A percentile compares a stretch with the other conserved stretches of the same genome.
phyloP scores from a whole-genome alignment of 306 rosid genomes.

The Inga laurina region DNA sequence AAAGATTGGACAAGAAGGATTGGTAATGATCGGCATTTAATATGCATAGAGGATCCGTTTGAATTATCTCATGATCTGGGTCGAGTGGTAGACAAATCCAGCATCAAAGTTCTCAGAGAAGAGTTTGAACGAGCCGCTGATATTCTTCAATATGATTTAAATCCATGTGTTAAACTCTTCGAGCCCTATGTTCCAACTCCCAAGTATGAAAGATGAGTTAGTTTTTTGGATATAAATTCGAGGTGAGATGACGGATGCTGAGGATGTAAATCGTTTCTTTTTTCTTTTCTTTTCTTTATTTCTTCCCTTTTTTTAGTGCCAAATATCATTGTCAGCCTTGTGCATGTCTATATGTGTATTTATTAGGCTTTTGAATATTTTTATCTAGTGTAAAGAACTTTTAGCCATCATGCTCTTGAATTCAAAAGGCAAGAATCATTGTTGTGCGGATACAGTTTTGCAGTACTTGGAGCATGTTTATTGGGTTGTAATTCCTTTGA shows the following conservation, averaged over 20 bases:
- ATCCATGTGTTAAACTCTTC: slow-evolving; percentile 83
- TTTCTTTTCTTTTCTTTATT: slow-evolving; percentile 4
- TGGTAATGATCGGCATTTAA: slow-evolving; percentile 90
- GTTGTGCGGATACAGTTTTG: slow-evolving; percentile 4
- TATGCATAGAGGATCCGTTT: slow-evolving; percentile 98
- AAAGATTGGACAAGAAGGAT: slow-evolving; percentile 97
- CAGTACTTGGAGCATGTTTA: background rate
- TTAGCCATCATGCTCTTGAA: slow-evolving; percentile 26
- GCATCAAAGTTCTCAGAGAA: slow-evolving; percentile 90
- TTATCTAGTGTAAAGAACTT: slow-evolving; percentile 34
- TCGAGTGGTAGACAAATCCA: slow-evolving; percentile 86
- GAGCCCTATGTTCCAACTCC: slow-evolving; percentile 66
- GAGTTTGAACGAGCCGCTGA: slow-evolving; percentile 96
- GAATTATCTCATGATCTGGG: slow-evolving; percentile 94
- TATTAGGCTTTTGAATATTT: slow-evolving; percentile 24
- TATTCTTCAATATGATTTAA: slow-evolving; percentile 76
- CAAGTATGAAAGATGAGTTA: slow-evolving; percentile 31
- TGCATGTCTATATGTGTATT: slow-evolving; percentile 46
- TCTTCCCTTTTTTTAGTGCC: background rate
- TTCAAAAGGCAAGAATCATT: slow-evolving; percentile 13
- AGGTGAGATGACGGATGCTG: slow-evolving; percentile 36
- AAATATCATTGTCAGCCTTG: slow-evolving; percentile 12
- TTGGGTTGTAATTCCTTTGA: background rate
- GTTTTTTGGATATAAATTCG: slow-evolving; percentile 33
- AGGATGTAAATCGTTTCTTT: slow-evolving; percentile 39